Evolutionary conservation across 2,329 filamentous ascomycete genomes (phyloP).

Genomic region (Phyllosticta paracitricarpa): DNA sequence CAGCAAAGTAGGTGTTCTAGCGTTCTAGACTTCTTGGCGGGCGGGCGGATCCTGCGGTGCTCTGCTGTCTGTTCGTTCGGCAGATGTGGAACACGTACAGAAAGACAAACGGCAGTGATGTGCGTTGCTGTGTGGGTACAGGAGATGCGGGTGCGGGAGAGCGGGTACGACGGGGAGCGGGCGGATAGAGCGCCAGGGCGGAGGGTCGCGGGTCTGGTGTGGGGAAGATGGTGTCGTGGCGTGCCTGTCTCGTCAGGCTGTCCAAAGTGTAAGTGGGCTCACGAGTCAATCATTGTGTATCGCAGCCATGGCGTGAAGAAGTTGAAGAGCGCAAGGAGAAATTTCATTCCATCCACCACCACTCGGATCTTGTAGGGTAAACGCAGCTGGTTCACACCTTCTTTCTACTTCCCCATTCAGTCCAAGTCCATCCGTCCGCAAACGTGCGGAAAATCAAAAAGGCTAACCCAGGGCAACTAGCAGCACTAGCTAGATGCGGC

Average conservation of each 20-base stretch:
- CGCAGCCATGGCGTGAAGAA: neutral
- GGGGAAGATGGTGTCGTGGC: neutral
- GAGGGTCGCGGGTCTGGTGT: neutral
- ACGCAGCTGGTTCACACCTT: neutral
- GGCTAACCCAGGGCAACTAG: neutral
- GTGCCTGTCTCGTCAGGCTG: neutral
- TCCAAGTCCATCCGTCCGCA: neutral
- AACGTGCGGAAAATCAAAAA: neutral
- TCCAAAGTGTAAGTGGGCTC: neutral
- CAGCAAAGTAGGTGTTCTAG: no score
- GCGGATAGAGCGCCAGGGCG: neutral
- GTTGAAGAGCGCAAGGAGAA: neutral
- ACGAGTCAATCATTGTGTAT: neutral
- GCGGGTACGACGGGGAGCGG: neutral
- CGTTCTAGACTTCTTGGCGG: neutral
- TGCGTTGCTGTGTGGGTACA: neutral
- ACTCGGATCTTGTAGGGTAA: neutral
- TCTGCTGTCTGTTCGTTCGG: neutral
- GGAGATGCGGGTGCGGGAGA: neutral
- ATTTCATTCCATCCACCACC: neutral
- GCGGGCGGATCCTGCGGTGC: neutral
- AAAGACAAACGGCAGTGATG: neutral
- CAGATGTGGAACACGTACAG: neutral
- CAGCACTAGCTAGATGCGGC: neutral
- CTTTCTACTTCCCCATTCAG: neutral